A percentile compares a stretch with the other conserved stretches of the same genome.
Evolutionary conservation across 2,329 filamentous ascomycete species (phyloP).

Genomic region (Monosporascus ibericus): DNA sequence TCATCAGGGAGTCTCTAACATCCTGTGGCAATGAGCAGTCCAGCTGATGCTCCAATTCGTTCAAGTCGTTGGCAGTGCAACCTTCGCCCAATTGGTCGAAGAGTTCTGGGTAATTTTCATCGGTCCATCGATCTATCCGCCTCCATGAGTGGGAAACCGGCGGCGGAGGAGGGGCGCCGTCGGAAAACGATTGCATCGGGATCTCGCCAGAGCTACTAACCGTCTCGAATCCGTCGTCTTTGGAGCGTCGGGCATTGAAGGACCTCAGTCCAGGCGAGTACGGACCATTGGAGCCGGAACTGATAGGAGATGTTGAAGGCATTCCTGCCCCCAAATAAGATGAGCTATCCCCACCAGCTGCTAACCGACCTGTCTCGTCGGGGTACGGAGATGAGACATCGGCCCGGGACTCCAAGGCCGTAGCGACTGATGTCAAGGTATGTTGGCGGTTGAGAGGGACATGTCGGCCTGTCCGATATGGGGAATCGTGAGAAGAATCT

Average conservation of each 20-base stretch:
- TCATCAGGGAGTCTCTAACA: conserved; percentile 81
- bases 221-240: conserved; percentile 62
- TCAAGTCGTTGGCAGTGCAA: conserved; percentile 88
- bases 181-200: conserved; percentile 91
- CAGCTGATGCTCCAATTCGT: conserved; percentile 91
- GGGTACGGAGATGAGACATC: conserved; percentile 76
- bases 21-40: conserved; percentile 92
- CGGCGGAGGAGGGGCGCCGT: conserved; percentile 83
- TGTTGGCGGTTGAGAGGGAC: conserved; percentile 79
- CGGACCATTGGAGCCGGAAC: conserved; percentile 57
- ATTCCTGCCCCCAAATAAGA: conserved; percentile 53
- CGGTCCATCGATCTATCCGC: conserved; percentile 89
- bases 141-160: conserved; percentile 87
- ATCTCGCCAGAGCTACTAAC: conserved; percentile 72
- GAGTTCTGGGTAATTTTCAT: conserved; percentile 91
- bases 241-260: conserved; percentile 60
- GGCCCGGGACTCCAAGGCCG: conserved; percentile 79
- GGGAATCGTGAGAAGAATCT: conserved; percentile 93
- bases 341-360: conserved; percentile 46
- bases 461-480: conserved; percentile 84
- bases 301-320: conserved; percentile 32
- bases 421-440: conserved; percentile 81
- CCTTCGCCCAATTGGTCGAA: conserved; percentile 90
- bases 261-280: conserved; percentile 90
- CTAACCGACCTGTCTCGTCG: conserved; percentile 58